A percentile compares a stretch with the other conserved stretches of the same genome.
These are phyloP conservation scores for Ustilago shanxiensis DNA, from an alignment of 1,284 basidiomycete species.

Conservation along the genomic window DNA sequence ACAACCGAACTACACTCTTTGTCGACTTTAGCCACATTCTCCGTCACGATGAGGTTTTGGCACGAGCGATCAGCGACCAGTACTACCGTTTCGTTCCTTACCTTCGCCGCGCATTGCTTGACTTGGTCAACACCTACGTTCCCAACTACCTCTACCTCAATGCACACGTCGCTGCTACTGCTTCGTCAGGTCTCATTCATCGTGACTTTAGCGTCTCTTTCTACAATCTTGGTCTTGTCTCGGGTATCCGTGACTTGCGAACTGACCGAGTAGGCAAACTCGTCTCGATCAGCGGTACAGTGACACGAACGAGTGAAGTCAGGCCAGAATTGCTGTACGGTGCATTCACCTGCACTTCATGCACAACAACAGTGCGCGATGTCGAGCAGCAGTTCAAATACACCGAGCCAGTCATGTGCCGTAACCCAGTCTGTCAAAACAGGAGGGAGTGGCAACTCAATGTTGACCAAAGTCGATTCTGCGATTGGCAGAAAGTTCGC, in stretches of 20 bases:
- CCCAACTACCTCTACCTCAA: slow-evolving; percentile 95
- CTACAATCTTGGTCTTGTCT: slow-evolving; percentile 92
- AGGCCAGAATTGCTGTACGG: slow-evolving; percentile 93
- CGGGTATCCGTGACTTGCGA: slow-evolving; percentile 90
- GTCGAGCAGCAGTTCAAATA: slow-evolving; percentile 99
- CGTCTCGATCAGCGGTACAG: slow-evolving; percentile 71
- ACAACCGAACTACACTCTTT: slow-evolving; percentile 92
- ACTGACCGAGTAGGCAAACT: slow-evolving; percentile 67
- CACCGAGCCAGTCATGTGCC: slow-evolving; percentile 96
- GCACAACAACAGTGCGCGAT: slow-evolving; percentile 87
- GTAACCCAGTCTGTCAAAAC: slow-evolving; percentile 92
- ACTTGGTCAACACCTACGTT: slow-evolving; percentile 86
- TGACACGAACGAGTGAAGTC: slow-evolving; percentile 97
- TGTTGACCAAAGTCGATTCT: slow-evolving; percentile 95
- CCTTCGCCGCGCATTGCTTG: slow-evolving; percentile 88
- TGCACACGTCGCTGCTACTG: slow-evolving; percentile 72
- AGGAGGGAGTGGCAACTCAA: slow-evolving; percentile 91
- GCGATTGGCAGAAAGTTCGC: slow-evolving; percentile 99
- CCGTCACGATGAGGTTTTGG: slow-evolving; percentile 88
- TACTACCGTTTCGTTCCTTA: slow-evolving; percentile 92
- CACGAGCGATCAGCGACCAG: slow-evolving; percentile 89
- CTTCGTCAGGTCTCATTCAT: slow-evolving; percentile 84
- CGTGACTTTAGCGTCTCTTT: slow-evolving; percentile 96
- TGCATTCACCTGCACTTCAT: slow-evolving; percentile 91
- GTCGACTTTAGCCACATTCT: slow-evolving; percentile 94